Evolutionary conservation across 148 eudicot genomes (phyloP), one percentile per base, ranked within the genome.

Genomic region (Bassia scoparia): DNA sequence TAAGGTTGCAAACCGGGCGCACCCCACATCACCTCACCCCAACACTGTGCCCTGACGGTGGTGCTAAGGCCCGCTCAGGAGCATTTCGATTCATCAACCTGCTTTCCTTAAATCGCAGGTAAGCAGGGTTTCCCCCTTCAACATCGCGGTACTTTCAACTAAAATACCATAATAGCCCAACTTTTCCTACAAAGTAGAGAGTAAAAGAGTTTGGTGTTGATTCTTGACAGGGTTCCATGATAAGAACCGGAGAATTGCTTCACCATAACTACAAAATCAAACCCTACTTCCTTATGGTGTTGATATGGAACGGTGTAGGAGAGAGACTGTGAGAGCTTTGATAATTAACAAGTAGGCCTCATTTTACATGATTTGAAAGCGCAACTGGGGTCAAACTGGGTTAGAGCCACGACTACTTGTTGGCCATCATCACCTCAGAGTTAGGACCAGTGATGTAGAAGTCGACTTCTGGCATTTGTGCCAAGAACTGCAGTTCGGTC

Each of bases 41-140:
- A 92, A 88, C 77, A 90, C 76, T 38, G 58, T 92, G 92, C 83
- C 96, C 96, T 11, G 90, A 1, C 93, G 89, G 16, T 92, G 92
- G 90, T 92, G 95, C 74, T n/a, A n/a, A n/a, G 80, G 78, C 53
- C 85, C 88, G 0, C 97, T 0, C 82, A 65, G 5, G 86, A 87
- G 68, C 96, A 90, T 74, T 92, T 92, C 53, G 96, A 92, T 50
- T 92, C 69, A 34, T 15, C 89, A 85, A 67, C 93, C 96, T 0
- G 87, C 91, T 0, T 92, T 81, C 46, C 83, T 70, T 18, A 84
- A 65, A 82, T 92, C 33, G 97, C 88, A 0, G 75, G 5, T 74
- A 87, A 70, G 87, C 84, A 14, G 96, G 97, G 84, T 90, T 63
- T 88, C 23, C 86, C 97, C 0, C 79, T 92, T 61, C 79, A 77